phyloP scores from a whole-genome alignment of 768 basidiomycete genomes.

The Tricholoma flavovirens region DNA sequence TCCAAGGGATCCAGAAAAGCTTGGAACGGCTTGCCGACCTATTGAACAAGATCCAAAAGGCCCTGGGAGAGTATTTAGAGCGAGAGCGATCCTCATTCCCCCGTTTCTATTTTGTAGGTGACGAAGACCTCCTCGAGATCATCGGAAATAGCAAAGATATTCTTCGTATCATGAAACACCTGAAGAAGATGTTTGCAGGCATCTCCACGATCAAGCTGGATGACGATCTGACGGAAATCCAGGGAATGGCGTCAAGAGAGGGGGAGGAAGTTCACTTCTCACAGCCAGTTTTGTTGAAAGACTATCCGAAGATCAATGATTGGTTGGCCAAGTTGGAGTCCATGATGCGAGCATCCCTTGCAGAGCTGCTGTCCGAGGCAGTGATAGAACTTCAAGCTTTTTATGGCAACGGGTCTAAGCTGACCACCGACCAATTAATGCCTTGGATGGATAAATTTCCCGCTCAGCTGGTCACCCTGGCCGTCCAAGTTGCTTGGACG shows the following conservation, averaged over 20 bases:
- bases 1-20: constrained; percentile 93
- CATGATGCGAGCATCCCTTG: constrained; percentile 89
- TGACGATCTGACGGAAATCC: constrained; percentile 82
- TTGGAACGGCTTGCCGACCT: constrained; percentile 94
- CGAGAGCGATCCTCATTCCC: constrained; percentile 97
- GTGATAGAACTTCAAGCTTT: constrained; percentile 77
- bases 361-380: constrained; percentile 72
- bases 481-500: constrained; percentile 95
- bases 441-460: constrained; percentile 92
- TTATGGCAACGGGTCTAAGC: constrained; percentile 58
- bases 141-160: constrained; percentile 99
- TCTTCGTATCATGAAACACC: constrained; percentile 95
- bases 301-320: constrained; percentile 97
- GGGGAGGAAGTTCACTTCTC: constrained; percentile 90
- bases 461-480: constrained; percentile 94
- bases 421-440: constrained; percentile 69
- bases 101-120: constrained; percentile 99
- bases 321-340: constrained; percentile 92
- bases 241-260: constrained; percentile 92
- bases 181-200: constrained; percentile 99
- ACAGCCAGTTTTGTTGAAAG: constrained; percentile 79
- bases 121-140: constrained; percentile 97
- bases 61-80: constrained; percentile 97
- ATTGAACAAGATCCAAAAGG: constrained; percentile 98
- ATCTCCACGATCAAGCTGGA: constrained; percentile 86